Evolutionary conservation across 306 rosid species (phyloP).

Genomic region (Sindora glabra): DNA sequence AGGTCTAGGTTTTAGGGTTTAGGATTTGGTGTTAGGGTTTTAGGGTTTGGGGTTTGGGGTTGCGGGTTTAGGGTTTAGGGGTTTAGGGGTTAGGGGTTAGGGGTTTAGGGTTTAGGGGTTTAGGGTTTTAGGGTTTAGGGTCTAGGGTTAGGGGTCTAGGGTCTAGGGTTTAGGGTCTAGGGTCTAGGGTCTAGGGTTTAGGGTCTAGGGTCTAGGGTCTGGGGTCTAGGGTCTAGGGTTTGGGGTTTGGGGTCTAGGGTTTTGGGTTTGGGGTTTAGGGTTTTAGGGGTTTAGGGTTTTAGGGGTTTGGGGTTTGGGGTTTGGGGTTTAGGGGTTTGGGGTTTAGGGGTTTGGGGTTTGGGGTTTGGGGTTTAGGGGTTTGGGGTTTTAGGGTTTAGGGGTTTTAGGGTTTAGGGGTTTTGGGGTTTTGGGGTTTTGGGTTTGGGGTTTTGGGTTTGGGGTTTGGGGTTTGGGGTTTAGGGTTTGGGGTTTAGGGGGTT

Average conservation of each 20-base stretch:
- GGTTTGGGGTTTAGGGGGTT: no score
- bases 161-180: constrained; percentile 9
- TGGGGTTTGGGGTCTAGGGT: constrained; percentile 14
- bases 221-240: constrained; percentile 12
- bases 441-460: no score
- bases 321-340: constrained; percentile 1
- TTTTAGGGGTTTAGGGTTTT: neutral
- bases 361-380: constrained; percentile 4
- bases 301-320: neutral
- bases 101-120: constrained; percentile 11
- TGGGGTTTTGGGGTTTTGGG: no score
- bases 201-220: constrained; percentile 3
- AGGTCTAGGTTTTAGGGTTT: constrained; percentile 4
- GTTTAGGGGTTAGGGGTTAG: constrained; percentile 8
- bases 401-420: no score
- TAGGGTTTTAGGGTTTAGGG: constrained; percentile 11
- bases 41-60: constrained; percentile 10
- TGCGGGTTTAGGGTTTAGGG: neutral
- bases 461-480: no score
- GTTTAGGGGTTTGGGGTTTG: neutral
- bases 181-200: constrained; percentile 12
- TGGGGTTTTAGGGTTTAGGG: no score
- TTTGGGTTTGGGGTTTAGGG: constrained; percentile 14
- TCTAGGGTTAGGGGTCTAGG: constrained; percentile 11
- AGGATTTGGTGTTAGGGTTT: constrained; percentile 3